These are phyloP conservation scores for Litsea cubeba DNA, from an alignment of 164 flowering plant species.

Conservation along the genomic window DNA sequence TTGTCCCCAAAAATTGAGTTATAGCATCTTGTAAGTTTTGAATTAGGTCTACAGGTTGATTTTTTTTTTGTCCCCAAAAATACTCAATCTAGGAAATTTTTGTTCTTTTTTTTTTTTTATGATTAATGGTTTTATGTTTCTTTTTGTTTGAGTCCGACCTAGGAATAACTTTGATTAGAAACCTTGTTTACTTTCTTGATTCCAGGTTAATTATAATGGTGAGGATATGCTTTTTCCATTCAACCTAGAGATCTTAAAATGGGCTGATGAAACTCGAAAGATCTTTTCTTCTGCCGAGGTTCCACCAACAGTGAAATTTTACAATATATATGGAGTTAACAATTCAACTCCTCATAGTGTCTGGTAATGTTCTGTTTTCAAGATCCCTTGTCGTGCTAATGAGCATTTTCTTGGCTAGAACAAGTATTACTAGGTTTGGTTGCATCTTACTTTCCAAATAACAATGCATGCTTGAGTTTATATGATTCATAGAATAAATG, in stretches of 20 bases:
- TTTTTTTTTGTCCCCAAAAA: not conserved
- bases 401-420: not conserved
- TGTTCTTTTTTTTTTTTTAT: not conserved
- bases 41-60: not conserved
- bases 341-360: conserved; percentile 86
- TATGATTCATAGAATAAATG: not conserved
- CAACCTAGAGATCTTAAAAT: conserved; percentile 66
- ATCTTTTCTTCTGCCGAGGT: conserved; percentile 61
- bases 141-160: not conserved
- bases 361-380: conserved; percentile 51
- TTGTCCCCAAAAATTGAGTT: not conserved
- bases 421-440: too few relatives aligned
- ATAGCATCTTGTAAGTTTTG: not conserved
- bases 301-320: conserved; percentile 83
- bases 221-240: conserved; percentile 60
- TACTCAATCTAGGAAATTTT: not conserved
- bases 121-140: not conserved
- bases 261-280: conserved; percentile 75
- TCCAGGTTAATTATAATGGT: conserved; percentile 68
- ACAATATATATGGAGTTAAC: conserved; percentile 79
- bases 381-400: not conserved
- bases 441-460: too few relatives aligned
- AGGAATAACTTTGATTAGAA: too few relatives aligned
- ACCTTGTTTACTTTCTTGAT: not conserved
- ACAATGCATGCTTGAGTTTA: not conserved